Base-by-base conservation (phyloP, 441 rosid species). In the Brassica hybrid region DNA sequence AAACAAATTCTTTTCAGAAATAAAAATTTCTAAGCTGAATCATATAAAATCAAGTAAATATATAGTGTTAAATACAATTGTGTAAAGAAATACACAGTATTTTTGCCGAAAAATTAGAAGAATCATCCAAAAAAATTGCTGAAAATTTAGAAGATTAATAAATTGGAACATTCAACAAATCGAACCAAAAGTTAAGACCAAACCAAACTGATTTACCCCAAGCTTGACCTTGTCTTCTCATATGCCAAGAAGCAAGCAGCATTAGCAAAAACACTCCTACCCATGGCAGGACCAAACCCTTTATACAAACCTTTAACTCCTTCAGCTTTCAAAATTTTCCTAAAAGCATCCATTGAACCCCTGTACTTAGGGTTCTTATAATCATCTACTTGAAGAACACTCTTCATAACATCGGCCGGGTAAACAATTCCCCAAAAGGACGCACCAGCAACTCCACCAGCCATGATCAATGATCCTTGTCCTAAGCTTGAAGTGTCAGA, bases 261-360 rank as follows among this genome's bases (percentile, higher is more conserved):
- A 85, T 93, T 93, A 12, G 99, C 99, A 18, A 96, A 96, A 60
- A 95, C 85, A 74, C 98, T 95, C 72, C 97, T 86, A 17, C 83
- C 94, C 99, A 95, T 91, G 50, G 99, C 97, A 7, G 98, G 97
- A 56, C 95, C 88, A 14, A 95, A 95, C 27, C 99, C 99, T 82
- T 84, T 91, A 88, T 91, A 95, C 78, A 93, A 75, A 60, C 97
- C 99, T 81, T 92, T 93, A 73, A 85, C 80, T 45, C 99, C 97
- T 76, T 95, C 97, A 0, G 95, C 76, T 17, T 88, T 90, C 78
- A 89, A 74, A 52, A 92, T 90, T 85, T 86, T 93, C 41, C 85
- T 79, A 63, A 89, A 89, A 6, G 98, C 94, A 73, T 89, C 88
- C n/a, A 89, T 75, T 23, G 94, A 87, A 9, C 99, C 98, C 0